These are phyloP conservation scores for Calonectria naviculata DNA, from an alignment of 2,329 filamentous ascomycete species.

Conservation along the genomic window DNA sequence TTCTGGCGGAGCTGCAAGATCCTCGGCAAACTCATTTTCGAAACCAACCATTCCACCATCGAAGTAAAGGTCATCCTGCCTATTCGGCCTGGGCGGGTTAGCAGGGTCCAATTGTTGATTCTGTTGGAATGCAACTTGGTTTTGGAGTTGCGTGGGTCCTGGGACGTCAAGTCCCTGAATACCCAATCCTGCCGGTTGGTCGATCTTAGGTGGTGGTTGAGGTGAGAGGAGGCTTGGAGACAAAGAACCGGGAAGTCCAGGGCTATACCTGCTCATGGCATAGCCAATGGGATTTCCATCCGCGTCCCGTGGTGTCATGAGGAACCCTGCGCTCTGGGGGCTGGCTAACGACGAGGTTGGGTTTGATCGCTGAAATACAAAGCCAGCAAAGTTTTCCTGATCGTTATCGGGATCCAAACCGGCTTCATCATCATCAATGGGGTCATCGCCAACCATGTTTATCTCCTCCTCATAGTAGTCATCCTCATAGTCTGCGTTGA, in stretches of 20 bases:
- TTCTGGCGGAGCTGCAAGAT: constrained; percentile 52
- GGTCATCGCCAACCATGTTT: constrained; percentile 42
- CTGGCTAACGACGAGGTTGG: constrained; percentile 62
- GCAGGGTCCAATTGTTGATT: constrained; percentile 31
- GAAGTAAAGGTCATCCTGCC: constrained; percentile 76
- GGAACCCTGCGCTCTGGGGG: constrained; percentile 58
- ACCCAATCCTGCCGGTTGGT: constrained; percentile 50
- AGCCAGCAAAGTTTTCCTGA: constrained; percentile 71
- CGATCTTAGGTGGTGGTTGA: constrained; percentile 18
- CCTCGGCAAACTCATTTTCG: constrained; percentile 58
- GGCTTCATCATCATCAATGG: constrained; percentile 37
- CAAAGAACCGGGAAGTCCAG: constrained; percentile 31
- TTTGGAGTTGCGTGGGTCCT: constrained; percentile 25
- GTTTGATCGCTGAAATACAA: constrained; percentile 67
- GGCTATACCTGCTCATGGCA: constrained; percentile 62
- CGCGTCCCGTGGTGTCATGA: constrained; percentile 65
- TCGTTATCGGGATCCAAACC: constrained; percentile 40
- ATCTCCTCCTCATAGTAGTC: constrained; percentile 50
- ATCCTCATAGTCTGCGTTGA: constrained; percentile 60
- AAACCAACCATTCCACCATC: constrained; percentile 70
- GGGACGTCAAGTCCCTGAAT: constrained; percentile 51
- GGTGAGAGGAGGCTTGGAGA: constrained; percentile 27
- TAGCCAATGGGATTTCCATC: constrained; percentile 68
- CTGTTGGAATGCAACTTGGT: constrained; percentile 36
- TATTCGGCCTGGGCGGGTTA: constrained; percentile 17